Base-by-base conservation (phyloP, 2,329 filamentous ascomycete species). In the Aureobasidium subglaciale region DNA sequence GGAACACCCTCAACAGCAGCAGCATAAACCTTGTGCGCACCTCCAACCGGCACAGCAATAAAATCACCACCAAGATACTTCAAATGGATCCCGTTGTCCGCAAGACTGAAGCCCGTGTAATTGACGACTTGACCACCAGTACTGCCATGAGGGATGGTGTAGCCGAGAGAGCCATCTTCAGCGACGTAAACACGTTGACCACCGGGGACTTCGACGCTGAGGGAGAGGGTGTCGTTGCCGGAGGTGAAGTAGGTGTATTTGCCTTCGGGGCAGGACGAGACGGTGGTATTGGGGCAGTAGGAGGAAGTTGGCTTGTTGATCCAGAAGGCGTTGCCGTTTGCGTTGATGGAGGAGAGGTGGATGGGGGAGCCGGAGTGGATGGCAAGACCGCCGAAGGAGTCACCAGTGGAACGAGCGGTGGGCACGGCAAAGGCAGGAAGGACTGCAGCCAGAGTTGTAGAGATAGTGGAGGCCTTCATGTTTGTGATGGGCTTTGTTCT, bases 341-440 rank as follows among this genome's bases (percentile, higher is more conserved):
- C 57, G 55, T 57, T 62, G 43, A 64, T 40, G 27, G 58, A 40
- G 9, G 55, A 38, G 58, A 60, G 58, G 27, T 62, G 60, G 27
- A 63, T 37, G 5, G 42, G 38, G 22, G 56, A 57, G 48, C 58
- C 61, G 10, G 61, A 59, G 48, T 32, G 50, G 38, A 62, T 61
- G 53, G 60, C 56, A 32, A 62, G 54, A 30, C 60, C 59, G 41
- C 55, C 50, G 48, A 64, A 63, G 34, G 59, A 40, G 22, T 37
- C 15, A 3, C 15, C 20, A 16, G 45, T 48, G 2, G 42, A 46
- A 18, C 29, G 27, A 13, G 29, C 29, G 5, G 20, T 16, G 22
- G 45, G 45, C 10, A 20, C 20, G 6, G 48, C 48, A 52, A 52
- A 40, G 27, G 35, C 48, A 52, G 48, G 48, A 6, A 52, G 34